Evolutionary conservation across 768 basidiomycete species (phyloP), one percentile per base, ranked within the genome.

Genomic region (Tricholoma saponaceum): DNA sequence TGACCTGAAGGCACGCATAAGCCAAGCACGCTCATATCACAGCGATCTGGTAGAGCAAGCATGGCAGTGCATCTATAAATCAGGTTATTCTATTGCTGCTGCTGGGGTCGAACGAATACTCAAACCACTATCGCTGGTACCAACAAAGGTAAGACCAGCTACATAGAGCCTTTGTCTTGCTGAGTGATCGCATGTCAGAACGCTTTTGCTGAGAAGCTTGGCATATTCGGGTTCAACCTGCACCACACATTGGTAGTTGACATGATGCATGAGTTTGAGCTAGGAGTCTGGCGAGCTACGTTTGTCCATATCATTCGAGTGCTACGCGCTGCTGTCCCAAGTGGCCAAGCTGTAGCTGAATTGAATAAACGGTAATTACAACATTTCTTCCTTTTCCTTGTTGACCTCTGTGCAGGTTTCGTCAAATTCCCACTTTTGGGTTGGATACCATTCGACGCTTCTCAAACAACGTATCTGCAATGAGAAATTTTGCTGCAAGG

Each of bases 341-440:
- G 55, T n/a, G 18, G 26, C 2, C n/a, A 37, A n/a, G 22, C 44
- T 32, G 43, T 60, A 16, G 10, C 47, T 22, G 44, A 56, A 23
- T 30, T 60, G 3, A 56, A 60, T 49, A 26, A 23, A 4, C 26
- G 59, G 59, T 60, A n/a, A 57, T 44, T 16, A 22, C 43, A 23
- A 16, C 12, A 23, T 12, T 23, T 16, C 3, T 1, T 16, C 10
- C 20, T 6, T 20, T 44, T 3, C 18, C 20, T 23, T 6, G 43
- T 16, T 44, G 43, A 44, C 9, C 1, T 3, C 14, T 44, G 1
- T 5, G 2, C 22, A 76, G 74, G 22, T 76, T 67, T 55, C 64
- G 69, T 0, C 4, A 58, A 22, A 59, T 74, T 0, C 62, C 73
- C 0, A 64, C 70, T 0, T 78, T 79, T 60, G 74, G 76, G 0